These are phyloP conservation scores for Podospora pseudocomata DNA, from an alignment of 495 filamentous ascomycete species.

Conservation along the genomic window DNA sequence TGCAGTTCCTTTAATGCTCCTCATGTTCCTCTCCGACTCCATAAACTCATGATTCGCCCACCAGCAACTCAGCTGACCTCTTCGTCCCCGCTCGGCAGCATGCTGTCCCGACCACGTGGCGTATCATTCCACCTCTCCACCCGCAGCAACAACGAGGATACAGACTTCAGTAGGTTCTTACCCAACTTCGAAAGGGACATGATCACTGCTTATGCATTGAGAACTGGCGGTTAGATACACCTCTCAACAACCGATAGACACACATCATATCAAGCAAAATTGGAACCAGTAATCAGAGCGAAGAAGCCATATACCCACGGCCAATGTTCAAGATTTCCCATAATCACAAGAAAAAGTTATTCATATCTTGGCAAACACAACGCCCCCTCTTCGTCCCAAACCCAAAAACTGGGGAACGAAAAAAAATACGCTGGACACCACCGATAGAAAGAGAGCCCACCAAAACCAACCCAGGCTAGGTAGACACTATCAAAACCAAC, in stretches of 20 bases:
- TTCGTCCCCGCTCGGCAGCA: background rate
- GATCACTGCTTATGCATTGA: background rate
- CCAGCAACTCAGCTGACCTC: background rate
- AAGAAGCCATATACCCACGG: background rate
- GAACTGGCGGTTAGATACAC: background rate
- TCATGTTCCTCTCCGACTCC: too few relatives aligned
- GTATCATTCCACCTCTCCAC: constrained; percentile 9
- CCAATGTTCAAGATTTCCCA: background rate
- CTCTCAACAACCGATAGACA: background rate
- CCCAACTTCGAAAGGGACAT: background rate
- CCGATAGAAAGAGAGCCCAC: too few relatives aligned
- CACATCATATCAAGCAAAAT: background rate
- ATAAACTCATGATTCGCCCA: background rate
- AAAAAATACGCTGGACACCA: background rate
- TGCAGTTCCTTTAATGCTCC: too few relatives aligned
- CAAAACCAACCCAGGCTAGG: background rate
- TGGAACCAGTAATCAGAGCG: background rate
- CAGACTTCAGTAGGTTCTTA: background rate
- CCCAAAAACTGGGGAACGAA: background rate
- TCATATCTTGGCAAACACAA: background rate
- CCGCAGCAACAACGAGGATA: background rate
- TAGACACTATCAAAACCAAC: background rate
- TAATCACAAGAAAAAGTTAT: background rate
- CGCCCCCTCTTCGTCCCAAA: background rate
- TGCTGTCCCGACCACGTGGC: constrained; percentile 13